Evolutionary conservation across 192 early-diverging fungal species (phyloP), one percentile per base, ranked within the genome.

Genomic region (Allomyces macrogynus): DNA sequence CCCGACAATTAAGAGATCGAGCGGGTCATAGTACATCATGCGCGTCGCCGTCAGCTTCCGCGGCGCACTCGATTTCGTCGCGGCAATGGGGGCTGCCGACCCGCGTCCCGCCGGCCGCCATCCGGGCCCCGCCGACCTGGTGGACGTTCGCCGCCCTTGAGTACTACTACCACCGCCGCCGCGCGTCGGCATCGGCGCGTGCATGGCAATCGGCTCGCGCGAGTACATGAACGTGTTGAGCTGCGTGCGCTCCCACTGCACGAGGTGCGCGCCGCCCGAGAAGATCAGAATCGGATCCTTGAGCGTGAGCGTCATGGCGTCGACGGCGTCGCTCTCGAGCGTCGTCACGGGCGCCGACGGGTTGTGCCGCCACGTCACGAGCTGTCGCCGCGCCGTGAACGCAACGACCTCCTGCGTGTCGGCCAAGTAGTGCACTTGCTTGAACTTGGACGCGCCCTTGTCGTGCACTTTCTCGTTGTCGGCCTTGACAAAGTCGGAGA

Each of bases 191-290:
- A 57, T 57, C 10, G 12, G 8, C 42, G 7, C 43, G 40, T 63
- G 16, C 57, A 25, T 23, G 23, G 25, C n/a, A 20, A 43, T 43
- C 8, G 10, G 0, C 64, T 42, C 49, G 49, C 49, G 49, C 20
- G 49, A 14, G 69, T 83, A 83, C 81, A 83, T 83, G 66, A 83
- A 83, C 9, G 81, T 74, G 66, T 81, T 83, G 16, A 83, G 72
- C 64, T 83, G 81, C 61, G 81, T 60, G 24, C 81, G 64, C 61
- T 83, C 81, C 81, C 81, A 83, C 18, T 74, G 67, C 60, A 81
- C 80, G 10, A 77, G 62, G 1, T 77, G 78, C 49, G 70, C 78
- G 1, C 79, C 78, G 44, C 80, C 81, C 66, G 77, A 81, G 61
- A 80, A 83, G 22, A 83, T 81, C 26, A 83, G 66, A 3, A 83